phyloP scores from a whole-genome alignment of 495 filamentous ascomycete species.

The Glarea lozoyensis region DNA sequence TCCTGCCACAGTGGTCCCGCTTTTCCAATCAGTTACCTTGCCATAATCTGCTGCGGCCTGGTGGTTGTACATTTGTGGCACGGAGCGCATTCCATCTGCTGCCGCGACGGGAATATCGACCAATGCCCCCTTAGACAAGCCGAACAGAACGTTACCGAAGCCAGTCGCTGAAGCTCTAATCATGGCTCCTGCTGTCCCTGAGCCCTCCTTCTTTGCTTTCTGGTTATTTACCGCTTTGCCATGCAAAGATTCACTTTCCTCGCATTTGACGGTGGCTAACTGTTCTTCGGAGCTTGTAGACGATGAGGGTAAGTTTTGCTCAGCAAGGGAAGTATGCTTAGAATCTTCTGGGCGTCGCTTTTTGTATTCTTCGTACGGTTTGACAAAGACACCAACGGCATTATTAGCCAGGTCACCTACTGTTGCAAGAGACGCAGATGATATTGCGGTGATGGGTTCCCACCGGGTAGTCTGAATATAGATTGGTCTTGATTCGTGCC shows the following conservation, averaged over 20 bases:
- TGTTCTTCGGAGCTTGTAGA: not conserved
- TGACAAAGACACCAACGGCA: conserved; percentile 25
- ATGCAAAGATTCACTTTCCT: not conserved
- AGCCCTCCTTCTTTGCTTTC: conserved; percentile 1
- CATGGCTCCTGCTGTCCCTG: conserved; percentile 19
- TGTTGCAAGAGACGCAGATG: conserved; percentile 24
- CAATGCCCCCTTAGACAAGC: conserved; percentile 27
- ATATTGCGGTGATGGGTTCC: conserved; percentile 13
- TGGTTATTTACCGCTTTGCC: conserved; percentile 1
- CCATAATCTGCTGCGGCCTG: conserved; percentile 29
- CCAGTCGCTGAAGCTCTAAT: conserved; percentile 25
- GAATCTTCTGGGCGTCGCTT: not conserved
- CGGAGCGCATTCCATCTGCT: conserved; percentile 49
- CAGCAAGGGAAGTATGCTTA: not conserved
- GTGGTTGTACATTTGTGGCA: conserved; percentile 48
- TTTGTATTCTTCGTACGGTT: conserved; percentile 24
- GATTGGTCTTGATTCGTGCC: conserved; percentile 11
- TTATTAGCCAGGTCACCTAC: conserved; percentile 23
- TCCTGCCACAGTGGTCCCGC: conserved; percentile 24
- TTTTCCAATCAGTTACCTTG: conserved; percentile 29
- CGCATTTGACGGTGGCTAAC: not conserved
- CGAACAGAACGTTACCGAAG: conserved; percentile 25
- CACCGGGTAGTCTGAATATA: conserved; percentile 13
- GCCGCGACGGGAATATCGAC: conserved; percentile 47
- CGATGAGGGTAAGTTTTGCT: not conserved